A percentile compares a stretch with the other conserved stretches of the same genome.
These are phyloP conservation scores for Triglochin maritima DNA, from an alignment of 106 monocot genomes.

Conservation along the genomic window DNA sequence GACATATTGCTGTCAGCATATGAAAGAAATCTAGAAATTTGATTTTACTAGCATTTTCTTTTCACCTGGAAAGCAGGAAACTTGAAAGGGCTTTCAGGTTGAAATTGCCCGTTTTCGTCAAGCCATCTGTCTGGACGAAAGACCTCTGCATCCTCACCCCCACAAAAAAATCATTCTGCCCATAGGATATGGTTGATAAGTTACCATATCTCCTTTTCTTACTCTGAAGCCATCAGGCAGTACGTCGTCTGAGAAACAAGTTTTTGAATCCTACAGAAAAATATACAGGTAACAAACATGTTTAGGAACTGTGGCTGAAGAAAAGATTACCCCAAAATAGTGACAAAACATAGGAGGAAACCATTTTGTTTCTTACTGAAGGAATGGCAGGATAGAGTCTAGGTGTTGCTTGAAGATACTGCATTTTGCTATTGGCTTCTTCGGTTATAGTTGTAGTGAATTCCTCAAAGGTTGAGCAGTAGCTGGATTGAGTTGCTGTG, in stretches of 20 bases:
- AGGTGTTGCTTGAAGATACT: not conserved
- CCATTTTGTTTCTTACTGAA: not conserved
- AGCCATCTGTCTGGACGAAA: conserved; percentile 5
- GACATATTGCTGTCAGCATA: no score
- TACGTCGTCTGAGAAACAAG: not conserved
- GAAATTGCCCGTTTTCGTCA: not conserved
- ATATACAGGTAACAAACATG: no score
- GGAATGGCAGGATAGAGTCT: conserved; percentile 1
- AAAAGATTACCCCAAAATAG: no score
- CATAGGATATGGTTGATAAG: conserved; percentile 1
- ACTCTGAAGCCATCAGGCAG: not conserved
- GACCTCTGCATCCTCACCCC: conserved; percentile 1
- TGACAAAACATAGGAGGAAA: not conserved
- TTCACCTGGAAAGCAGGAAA: conserved; percentile 7
- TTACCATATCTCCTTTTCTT: not conserved
- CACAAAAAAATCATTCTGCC: not conserved
- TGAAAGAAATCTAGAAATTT: no score
- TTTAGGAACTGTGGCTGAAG: no score
- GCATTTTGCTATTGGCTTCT: not conserved
- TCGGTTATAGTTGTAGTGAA: not conserved
- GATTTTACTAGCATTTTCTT: no score
- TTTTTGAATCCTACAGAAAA: not conserved
- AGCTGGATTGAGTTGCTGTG: not conserved
- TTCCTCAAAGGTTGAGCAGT: not conserved
- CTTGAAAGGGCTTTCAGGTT: conserved; percentile 3